These are phyloP conservation scores for Penstemon davidsonii DNA, from an alignment of 257 asterid species.

Conservation along the genomic window DNA sequence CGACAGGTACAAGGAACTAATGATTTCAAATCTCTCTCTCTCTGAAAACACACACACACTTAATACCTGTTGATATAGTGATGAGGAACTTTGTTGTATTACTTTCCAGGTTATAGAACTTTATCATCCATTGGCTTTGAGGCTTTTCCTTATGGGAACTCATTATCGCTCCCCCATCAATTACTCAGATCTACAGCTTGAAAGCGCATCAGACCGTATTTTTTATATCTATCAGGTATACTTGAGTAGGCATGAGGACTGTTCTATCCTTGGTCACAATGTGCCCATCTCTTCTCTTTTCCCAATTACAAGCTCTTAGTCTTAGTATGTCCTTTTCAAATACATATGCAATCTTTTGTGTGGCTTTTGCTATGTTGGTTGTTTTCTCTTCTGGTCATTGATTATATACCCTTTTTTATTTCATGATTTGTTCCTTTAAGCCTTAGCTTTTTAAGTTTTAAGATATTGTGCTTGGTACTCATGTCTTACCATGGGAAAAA, in stretches of 20 bases:
- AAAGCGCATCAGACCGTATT: conserved; percentile 88
- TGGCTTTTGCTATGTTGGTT: conserved; percentile 12
- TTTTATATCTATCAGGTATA: conserved; percentile 89
- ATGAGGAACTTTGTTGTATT: conserved; percentile 18
- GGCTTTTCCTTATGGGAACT: conserved; percentile 83
- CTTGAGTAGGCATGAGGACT: conserved; percentile 11
- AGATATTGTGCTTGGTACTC: neutral
- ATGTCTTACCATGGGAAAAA: neutral
- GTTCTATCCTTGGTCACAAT: conserved; percentile 6
- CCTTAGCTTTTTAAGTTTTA: neutral
- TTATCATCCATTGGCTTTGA: conserved; percentile 88
- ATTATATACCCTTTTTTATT: neutral
- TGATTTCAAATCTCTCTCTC: conserved; percentile 1
- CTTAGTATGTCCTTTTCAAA: conserved; percentile 1
- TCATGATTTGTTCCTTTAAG: conserved; percentile 1
- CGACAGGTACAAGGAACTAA: conserved; percentile 59
- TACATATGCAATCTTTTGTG: conserved; percentile 5
- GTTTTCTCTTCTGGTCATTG: conserved; percentile 9
- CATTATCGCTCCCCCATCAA: conserved; percentile 95
- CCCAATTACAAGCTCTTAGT: conserved; percentile 18
- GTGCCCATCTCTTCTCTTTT: conserved; percentile 6
- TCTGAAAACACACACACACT: neutral
- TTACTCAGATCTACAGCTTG: conserved; percentile 80
- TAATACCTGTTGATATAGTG: conserved; percentile 10
- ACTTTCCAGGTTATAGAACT: conserved; percentile 70